Conservation (phyloP, 768 basidiomycete genomes). For the Boletus coccyginus region DNA sequence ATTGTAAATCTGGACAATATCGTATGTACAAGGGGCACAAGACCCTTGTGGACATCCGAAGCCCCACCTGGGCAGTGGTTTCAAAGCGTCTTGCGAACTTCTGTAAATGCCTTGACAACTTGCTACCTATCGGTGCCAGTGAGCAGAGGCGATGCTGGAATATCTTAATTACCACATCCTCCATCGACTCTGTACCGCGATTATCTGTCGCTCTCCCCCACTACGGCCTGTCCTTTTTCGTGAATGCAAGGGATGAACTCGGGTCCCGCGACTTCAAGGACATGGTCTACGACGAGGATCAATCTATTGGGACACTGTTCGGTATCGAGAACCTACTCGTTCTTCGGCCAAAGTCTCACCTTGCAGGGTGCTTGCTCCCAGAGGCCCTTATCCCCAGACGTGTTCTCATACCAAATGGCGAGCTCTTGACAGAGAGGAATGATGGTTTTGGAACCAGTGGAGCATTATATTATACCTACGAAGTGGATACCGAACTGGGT, state of each 20-base stretch:
- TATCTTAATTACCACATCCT: slow-evolving; percentile 11
- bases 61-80: too few relatives aligned
- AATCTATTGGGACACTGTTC: slow-evolving; percentile 39
- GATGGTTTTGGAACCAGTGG: too few relatives aligned
- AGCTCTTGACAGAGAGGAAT: too few relatives aligned
- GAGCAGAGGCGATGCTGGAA: too few relatives aligned
- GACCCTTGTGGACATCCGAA: slow-evolving; percentile 21
- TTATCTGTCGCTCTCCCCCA: slow-evolving; percentile 32
- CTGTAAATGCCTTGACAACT: background rate
- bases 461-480: background rate
- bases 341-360: background rate
- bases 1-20: background rate
- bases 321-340: slow-evolving; percentile 39
- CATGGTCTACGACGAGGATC: slow-evolving; percentile 37
- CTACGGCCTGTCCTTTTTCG: slow-evolving; percentile 36
- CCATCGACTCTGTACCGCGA: background rate
- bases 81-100: too few relatives aligned
- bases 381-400: background rate
- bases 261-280: slow-evolving; percentile 37
- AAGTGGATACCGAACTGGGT: background rate
- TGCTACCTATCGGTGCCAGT: too few relatives aligned
- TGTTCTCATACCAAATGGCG: background rate
- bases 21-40: background rate
- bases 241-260: slow-evolving; percentile 25
- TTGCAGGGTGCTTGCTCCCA: background rate